A percentile compares a stretch with the other conserved stretches of the same genome.
phyloP scores from a whole-genome alignment of 305 asterid species.

The Fraxinus floribunda region DNA sequence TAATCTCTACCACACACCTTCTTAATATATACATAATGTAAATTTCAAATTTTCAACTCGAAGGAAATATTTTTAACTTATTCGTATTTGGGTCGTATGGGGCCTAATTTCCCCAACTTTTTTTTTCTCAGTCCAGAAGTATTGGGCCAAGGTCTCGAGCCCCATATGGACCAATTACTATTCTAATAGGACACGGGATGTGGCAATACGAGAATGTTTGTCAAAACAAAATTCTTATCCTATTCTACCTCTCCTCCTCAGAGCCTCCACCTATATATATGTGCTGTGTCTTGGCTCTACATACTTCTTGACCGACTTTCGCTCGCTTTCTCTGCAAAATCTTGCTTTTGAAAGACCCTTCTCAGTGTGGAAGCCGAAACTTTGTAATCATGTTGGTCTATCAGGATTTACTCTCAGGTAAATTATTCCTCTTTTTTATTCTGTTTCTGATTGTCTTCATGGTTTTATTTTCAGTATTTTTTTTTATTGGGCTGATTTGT shows the following conservation, averaged over 20 bases:
- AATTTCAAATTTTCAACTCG: too few species aligned
- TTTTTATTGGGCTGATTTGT: background rate
- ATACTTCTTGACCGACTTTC: background rate
- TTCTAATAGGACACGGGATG: background rate
- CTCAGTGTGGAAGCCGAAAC: background rate
- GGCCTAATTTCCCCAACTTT: background rate
- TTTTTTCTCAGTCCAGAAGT: background rate
- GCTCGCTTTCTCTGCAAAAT: constrained; percentile 16
- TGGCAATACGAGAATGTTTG: background rate
- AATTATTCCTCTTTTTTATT: background rate
- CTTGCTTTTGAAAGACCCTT: background rate
- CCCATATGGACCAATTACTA: background rate
- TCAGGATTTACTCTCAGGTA: constrained; percentile 61
- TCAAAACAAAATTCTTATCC: background rate
- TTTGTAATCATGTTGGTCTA: constrained; percentile 58
- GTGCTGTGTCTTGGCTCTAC: background rate
- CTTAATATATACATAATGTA: too few species aligned
- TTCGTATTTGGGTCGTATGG: background rate
- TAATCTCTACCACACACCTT: too few species aligned
- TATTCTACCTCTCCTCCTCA: background rate
- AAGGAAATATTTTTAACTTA: background rate
- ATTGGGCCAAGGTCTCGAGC: background rate
- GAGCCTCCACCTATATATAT: constrained; percentile 21
- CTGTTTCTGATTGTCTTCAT: too few species aligned
- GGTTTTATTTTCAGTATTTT: background rate